Evolutionary conservation across 371 early-diverging fungal genomes (phyloP), one percentile per base, ranked within the genome.

Genomic region (Encephalitozoon romaleae): DNA sequence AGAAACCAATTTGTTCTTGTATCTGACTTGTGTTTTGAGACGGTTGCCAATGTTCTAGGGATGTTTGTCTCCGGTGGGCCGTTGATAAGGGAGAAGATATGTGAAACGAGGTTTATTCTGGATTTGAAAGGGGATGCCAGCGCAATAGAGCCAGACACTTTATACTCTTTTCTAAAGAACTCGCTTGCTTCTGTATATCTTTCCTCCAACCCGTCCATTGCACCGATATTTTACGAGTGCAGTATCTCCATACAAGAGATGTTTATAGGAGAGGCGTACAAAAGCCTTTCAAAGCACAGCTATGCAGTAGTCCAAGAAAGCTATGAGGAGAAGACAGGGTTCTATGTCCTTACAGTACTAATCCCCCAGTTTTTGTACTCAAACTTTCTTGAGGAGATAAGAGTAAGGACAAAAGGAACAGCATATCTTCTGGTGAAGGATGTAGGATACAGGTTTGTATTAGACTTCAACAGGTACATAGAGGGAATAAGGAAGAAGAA

Each of bases 181-280:
- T 38, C 53, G 12, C 25, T 80, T 45, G 25, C 51, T 23, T n/a
- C 39, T 3, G 42, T 54, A 1, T 81, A 74, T 70, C 15, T 28
- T 25, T 52, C 51, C 8, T 21, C 78, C 11, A 11, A 1, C 0
- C 81, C 82, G 15, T 52, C 11, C 1, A 72, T 80, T 15, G n/a
- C 64, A 34, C 72, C 81, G 39, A 74, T 32, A 21, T 78, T 72
- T 34, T 81, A 77, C 74, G 53, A 72, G 26, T 42, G 63, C 18
- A 67, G 30, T 4, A 54, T 81, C 12, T 67, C 30, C 45, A 42
- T 75, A 15, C 32, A 53, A 30, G 34, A 68, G 39, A 52, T 77
- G 49, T 79, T 77, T 76, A 11, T 83, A 26, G 79, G 77, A 11
- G 30, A 18, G 8, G 30, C 78, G 32, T 83, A 81, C 70, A 77